Evolutionary conservation across 1,284 basidiomycete species (phyloP).

Genomic region (Sphaerobolus stellatus): DNA sequence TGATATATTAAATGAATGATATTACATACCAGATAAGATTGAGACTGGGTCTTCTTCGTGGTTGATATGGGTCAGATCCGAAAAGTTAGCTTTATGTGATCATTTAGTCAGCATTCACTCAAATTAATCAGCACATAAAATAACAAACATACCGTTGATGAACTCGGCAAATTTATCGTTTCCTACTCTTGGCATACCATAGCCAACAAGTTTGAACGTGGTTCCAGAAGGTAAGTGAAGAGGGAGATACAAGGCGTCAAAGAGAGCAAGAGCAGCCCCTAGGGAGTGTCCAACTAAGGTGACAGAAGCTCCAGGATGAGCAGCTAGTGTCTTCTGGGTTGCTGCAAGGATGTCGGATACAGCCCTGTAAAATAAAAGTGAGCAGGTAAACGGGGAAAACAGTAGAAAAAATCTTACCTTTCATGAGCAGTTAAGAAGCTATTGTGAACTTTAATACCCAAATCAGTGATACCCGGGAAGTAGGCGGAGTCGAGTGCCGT

Average conservation of each 20-base stretch:
- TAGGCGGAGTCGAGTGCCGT: background rate
- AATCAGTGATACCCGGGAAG: background rate
- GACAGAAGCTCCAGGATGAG: constrained; percentile 32
- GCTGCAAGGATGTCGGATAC: constrained; percentile 5
- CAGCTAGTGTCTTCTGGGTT: background rate
- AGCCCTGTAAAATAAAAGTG: constrained; percentile 7
- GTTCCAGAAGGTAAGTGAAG: constrained; percentile 41
- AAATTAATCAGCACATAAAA: constrained; percentile 28
- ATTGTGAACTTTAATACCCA: constrained; percentile 4
- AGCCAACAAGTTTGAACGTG: constrained; percentile 41
- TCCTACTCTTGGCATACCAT: constrained; percentile 41
- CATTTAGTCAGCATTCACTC: background rate
- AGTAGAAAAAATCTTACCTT: background rate
- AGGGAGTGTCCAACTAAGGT: constrained; percentile 40
- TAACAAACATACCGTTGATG: constrained; percentile 20
- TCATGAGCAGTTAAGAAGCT: constrained; percentile 4
- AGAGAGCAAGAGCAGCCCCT: constrained; percentile 47
- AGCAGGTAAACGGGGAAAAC: constrained; percentile 16
- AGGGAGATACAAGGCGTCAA: constrained; percentile 49
- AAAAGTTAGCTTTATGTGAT: background rate
- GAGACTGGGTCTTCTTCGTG: constrained; percentile 39
- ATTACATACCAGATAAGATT: constrained; percentile 35
- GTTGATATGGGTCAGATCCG: constrained; percentile 24
- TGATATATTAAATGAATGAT: no score
- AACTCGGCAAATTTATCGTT: constrained; percentile 24